Conservation (phyloP, 495 filamentous ascomycete species). For the Aspergillus hancockii region DNA sequence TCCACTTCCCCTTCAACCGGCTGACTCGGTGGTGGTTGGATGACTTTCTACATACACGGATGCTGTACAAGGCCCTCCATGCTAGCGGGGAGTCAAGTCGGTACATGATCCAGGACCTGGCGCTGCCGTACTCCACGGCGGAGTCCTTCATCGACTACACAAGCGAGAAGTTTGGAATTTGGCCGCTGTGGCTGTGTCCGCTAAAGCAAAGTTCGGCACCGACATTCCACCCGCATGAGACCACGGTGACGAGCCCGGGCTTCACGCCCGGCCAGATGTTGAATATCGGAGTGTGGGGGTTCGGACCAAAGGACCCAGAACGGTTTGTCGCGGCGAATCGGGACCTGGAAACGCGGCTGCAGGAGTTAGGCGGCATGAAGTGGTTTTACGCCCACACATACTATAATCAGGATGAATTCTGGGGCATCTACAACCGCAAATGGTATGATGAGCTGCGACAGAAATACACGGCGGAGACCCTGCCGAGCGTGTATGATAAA, state of each 20-base stretch:
- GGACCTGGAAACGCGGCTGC: conserved; percentile 60
- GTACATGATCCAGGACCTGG: conserved; percentile 52
- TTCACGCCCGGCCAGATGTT: conserved; percentile 33
- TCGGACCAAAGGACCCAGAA: conserved; percentile 23
- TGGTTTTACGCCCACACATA: conserved; percentile 54
- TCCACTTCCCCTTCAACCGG: conserved; percentile 48
- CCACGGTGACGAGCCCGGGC: conserved; percentile 8
- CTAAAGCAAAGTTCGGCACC: conserved; percentile 34
- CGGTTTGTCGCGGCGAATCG: conserved; percentile 55
- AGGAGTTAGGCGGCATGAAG: conserved; percentile 60
- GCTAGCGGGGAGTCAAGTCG: conserved; percentile 37
- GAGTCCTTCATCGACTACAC: conserved; percentile 47
- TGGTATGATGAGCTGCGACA: conserved; percentile 44
- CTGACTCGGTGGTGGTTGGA: conserved; percentile 49
- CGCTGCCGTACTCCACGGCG: conserved; percentile 42
- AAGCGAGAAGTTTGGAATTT: conserved; percentile 39
- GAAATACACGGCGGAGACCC: conserved; percentile 41
- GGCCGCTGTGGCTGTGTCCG: conserved; percentile 56
- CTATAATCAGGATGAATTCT: conserved; percentile 49
- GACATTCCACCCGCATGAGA: conserved; percentile 6
- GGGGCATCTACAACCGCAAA: conserved; percentile 42
- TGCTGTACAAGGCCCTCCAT: conserved; percentile 51
- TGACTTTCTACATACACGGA: conserved; percentile 46
- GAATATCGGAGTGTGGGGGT: conserved; percentile 50
- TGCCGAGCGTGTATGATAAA: conserved; percentile 51